Evolutionary conservation across 176 grass and related monocot genomes (phyloP), one percentile per base, ranked within the genome.

Genomic region (Eragrostis curvula): DNA sequence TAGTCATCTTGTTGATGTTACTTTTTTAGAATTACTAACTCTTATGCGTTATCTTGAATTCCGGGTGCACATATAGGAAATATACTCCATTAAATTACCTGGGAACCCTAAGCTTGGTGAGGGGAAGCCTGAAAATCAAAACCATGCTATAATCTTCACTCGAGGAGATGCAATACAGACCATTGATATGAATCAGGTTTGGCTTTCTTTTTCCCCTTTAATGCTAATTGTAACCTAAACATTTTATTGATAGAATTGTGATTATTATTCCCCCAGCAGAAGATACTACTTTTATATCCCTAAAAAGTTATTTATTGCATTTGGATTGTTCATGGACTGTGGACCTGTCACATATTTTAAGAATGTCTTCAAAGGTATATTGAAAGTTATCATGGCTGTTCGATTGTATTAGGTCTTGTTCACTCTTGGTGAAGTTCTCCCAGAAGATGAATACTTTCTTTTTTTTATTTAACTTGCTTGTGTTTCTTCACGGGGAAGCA

Each of bases 151-250:
- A 91, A 81, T 98, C 80, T 98, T 98, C 52, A 98, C 96, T 55
- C 86, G 92, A 61, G 96, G 96, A 64, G 92, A 98, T 78, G 96
- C 96, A 46, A 40, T 98, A 74, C 96, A 98, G 70, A 93, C 96
- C 14, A 98, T 98, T 3, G 96, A 98, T 84, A 98, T 98, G 96
- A 98, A 98, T 89, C 96, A 98, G 96, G 96, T 98, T 80, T 61
- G 9, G 10, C 23, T 28, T 61, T 28, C 18, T 21, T 49, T 36
- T 43, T 2, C 5, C 8, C 20, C 29, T 43, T 59, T 23, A 41
- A 1, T 67, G 24, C 43, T 74, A 68, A 56, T 36, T 15, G 9
- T 74, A 81, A 29, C 21, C 39, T 66, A 58, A 73, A 39, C 47
- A 49, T 59, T 73, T 21, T 29, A 32, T 39, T 83, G 14, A 27